A percentile compares a stretch with the other conserved stretches of the same genome.
Evolutionary conservation across 2,329 filamentous ascomycete genomes (phyloP).

Genomic region (Septoria linicola): DNA sequence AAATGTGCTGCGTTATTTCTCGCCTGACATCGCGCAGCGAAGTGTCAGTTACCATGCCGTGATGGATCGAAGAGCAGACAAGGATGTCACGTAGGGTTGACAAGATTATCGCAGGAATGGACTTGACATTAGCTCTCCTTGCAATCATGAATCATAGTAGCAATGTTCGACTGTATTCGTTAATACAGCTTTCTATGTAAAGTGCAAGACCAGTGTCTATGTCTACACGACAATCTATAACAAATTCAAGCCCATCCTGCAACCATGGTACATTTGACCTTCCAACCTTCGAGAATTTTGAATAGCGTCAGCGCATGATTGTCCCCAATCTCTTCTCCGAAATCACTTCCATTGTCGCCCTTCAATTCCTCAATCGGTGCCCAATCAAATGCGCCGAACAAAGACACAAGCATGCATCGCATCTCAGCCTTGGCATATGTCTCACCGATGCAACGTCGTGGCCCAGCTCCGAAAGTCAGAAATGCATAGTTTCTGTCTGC

Average conservation of each 20-base stretch:
- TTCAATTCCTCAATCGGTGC: not conserved
- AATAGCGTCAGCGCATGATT: conserved; percentile 18
- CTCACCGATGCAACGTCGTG: conserved; percentile 14
- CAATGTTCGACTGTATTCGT: no score
- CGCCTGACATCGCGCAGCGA: no score
- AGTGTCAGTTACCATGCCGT: no score
- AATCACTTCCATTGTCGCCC: conserved; percentile 9
- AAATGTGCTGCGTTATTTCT: no score
- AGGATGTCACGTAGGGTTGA: no score
- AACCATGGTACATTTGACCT: not conserved
- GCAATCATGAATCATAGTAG: no score
- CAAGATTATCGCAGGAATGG: no score
- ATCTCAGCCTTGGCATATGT: conserved; percentile 14
- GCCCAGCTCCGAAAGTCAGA: conserved; percentile 14
- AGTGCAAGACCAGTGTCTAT: no score
- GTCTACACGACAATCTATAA: no score
- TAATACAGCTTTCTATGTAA: no score
- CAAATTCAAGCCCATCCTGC: not conserved
- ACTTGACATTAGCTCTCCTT: no score
- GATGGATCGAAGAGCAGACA: no score
- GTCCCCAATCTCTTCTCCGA: conserved; percentile 18
- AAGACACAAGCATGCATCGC: conserved; percentile 14
- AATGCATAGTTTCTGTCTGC: conserved; percentile 1
- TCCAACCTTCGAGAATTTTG: conserved; percentile 19
- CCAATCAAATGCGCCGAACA: conserved; percentile 17